Evolutionary conservation across 495 filamentous ascomycete species (phyloP), one percentile per base, ranked within the genome.

Genomic region (Letharia lupina): DNA sequence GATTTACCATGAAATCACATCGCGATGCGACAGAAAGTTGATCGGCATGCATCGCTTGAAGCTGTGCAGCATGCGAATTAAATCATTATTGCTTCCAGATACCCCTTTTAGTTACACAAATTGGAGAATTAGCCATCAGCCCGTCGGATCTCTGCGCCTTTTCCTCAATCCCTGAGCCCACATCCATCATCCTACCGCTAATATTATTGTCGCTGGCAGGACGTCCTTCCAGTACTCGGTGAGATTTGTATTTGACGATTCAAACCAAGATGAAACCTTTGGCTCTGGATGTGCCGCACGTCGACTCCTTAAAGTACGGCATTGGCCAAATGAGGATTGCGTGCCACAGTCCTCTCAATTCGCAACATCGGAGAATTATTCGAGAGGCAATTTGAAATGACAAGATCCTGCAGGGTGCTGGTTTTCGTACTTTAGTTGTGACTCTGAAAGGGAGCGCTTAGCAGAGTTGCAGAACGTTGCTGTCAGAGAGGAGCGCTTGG

Each of bases 1-100:
- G 87, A 90, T 72, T 87, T 76, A 76, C 62, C 33, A 56, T 63
- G 35, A 37, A 48, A 13, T 39, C 52, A 28, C 47, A 10, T 11
- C 52, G 40, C 23, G 11, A 37, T 40, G 8, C 28, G 13, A 12
- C 41, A 8, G 28, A 61, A 15, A 33, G 47, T 20, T 64, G 42
- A 40, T 39, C 3, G 31, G 28, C 31, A 16, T 33, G 61, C n/a
- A 4, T 48, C 31, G 41, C 41, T 48, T 65, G 56, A 62, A 35
- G 52, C 15, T 35, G 31, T 18, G 33, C 41, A 65, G 65, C 28
- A 33, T 64, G 62, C 13, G 20, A 45, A 45, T 58, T 33, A 40
- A n/a, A 64, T 28, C 23, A 28, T 10, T 7, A 37, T 35, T 33
- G 11, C n/a, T 54, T 54, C 45, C n/a, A 33, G 40, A 58, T 41